Percentiles rank a stretch among this genome's conserved stretches.
Evolutionary conservation across 2,329 filamentous ascomycete genomes (phyloP).

Genomic region (Hypoxylon sp.): DNA sequence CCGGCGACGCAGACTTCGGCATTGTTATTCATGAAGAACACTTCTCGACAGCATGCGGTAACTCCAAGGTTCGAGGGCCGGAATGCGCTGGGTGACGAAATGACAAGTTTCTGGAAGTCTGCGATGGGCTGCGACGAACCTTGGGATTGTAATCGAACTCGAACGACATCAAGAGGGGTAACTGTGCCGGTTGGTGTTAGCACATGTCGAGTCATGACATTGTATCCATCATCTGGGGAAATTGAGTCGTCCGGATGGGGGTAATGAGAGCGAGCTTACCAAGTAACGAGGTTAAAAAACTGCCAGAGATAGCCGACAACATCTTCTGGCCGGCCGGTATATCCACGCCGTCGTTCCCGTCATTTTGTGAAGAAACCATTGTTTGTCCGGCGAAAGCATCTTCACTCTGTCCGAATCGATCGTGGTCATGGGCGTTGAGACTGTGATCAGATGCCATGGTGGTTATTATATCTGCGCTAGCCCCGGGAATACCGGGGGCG

Average conservation of each 20-base stretch:
- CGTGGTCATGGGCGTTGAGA: slow-evolving; percentile 49
- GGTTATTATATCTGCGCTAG: slow-evolving; percentile 37
- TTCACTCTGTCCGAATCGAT: slow-evolving; percentile 48
- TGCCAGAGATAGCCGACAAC: slow-evolving; percentile 91
- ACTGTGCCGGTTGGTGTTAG: slow-evolving; percentile 61
- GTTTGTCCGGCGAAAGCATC: slow-evolving; percentile 47
- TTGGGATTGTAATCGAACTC: slow-evolving; percentile 92
- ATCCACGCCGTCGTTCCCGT: slow-evolving; percentile 61
- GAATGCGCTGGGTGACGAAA: slow-evolving; percentile 70
- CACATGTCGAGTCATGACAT: slow-evolving; percentile 5
- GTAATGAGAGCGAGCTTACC: slow-evolving; percentile 62
- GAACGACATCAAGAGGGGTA: slow-evolving; percentile 95
- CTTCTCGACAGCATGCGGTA: slow-evolving; percentile 93
- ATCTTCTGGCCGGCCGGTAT: slow-evolving; percentile 91
- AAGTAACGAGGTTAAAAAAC: slow-evolving; percentile 85
- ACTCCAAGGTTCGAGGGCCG: slow-evolving; percentile 85
- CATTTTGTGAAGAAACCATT: slow-evolving; percentile 48
- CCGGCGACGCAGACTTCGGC: slow-evolving; percentile 82
- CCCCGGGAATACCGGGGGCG: slow-evolving; percentile 43
- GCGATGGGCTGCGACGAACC: slow-evolving; percentile 57
- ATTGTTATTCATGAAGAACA: slow-evolving; percentile 93
- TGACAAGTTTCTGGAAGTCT: slow-evolving; percentile 64
- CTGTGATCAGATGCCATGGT: slow-evolving; percentile 34
- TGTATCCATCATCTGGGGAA: too few species aligned
- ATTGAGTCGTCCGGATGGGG: too few species aligned